Conservation (phyloP, 768 basidiomycete genomes). For the Lactifluus pinguis region DNA sequence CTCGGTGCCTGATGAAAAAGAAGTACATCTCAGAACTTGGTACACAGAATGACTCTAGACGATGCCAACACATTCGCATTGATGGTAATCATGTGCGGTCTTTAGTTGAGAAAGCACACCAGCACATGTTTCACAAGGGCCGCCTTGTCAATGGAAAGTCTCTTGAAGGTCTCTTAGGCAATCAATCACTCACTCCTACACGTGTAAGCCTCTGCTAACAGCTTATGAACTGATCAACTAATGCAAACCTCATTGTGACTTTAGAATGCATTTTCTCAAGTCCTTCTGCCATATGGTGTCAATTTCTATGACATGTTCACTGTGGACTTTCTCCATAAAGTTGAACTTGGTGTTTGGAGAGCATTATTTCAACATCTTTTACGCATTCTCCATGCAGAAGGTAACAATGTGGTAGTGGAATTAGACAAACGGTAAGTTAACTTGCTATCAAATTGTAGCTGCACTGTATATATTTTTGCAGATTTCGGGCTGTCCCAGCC, state of each 20-base stretch:
- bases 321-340: too few species aligned
- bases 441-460: too few species aligned
- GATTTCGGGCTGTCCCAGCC: slow-evolving; percentile 20
- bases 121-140: too few species aligned
- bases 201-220: not conserved
- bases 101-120: too few species aligned
- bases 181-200: not conserved
- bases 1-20: slow-evolving; percentile 20
- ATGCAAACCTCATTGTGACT: not conserved
- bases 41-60: not conserved
- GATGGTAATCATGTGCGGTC: not conserved
- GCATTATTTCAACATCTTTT: too few species aligned
- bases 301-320: not conserved
- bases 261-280: slow-evolving; percentile 12
- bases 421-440: too few species aligned
- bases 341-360: too few species aligned
- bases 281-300: not conserved
- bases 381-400: too few species aligned
- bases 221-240: not conserved
- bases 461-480: not conserved
- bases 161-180: slow-evolving; percentile 21
- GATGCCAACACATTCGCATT: not conserved
- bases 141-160: too few species aligned
- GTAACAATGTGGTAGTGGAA: too few species aligned
- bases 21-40: not conserved